These are phyloP conservation scores for Fraxinus cuspidata DNA, from an alignment of 257 asterid genomes.

Conservation along the genomic window DNA sequence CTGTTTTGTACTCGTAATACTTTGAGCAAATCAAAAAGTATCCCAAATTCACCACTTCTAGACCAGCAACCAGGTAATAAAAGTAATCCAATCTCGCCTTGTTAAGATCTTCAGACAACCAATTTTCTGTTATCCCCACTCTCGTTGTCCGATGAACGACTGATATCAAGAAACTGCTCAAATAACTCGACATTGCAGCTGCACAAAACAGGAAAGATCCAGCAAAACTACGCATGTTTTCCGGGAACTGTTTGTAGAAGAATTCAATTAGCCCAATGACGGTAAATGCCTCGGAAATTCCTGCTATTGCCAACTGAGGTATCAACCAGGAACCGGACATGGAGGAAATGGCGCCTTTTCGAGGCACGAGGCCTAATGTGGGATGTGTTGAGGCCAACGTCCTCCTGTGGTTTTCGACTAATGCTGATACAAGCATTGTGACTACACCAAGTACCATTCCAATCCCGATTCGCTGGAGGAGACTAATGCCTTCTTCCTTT, in stretches of 20 bases:
- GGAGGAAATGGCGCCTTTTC: conserved; percentile 38
- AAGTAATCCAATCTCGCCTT: too few species aligned
- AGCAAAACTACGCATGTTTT: conserved; percentile 54
- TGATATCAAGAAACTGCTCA: conserved; percentile 41
- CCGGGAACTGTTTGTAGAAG: conserved; percentile 56
- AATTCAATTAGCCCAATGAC: conserved; percentile 43
- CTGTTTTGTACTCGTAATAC: conserved; percentile 42
- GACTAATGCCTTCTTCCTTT: conserved; percentile 38
- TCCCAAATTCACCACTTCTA: conserved; percentile 40
- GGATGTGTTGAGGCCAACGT: conserved; percentile 30
- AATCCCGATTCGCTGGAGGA: conserved; percentile 43
- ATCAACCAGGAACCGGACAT: conserved; percentile 49
- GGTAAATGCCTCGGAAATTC: conserved; percentile 42
- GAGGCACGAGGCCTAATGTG: conserved; percentile 28
- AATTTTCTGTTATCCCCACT: too few species aligned
- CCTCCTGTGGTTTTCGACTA: conserved; percentile 36
- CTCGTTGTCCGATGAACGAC: conserved; percentile 37
- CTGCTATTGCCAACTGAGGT: conserved; percentile 35
- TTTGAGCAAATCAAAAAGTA: conserved; percentile 44
- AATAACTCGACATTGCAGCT: conserved; percentile 36
- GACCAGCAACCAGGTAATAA: conserved; percentile 44
- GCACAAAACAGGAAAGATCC: conserved; percentile 43
- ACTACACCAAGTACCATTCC: conserved; percentile 28
- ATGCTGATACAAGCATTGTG: conserved; percentile 36
- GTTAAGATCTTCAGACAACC: too few species aligned